phyloP scores from a whole-genome alignment of 345 rosid species.

The Geranium rotundifolium region DNA sequence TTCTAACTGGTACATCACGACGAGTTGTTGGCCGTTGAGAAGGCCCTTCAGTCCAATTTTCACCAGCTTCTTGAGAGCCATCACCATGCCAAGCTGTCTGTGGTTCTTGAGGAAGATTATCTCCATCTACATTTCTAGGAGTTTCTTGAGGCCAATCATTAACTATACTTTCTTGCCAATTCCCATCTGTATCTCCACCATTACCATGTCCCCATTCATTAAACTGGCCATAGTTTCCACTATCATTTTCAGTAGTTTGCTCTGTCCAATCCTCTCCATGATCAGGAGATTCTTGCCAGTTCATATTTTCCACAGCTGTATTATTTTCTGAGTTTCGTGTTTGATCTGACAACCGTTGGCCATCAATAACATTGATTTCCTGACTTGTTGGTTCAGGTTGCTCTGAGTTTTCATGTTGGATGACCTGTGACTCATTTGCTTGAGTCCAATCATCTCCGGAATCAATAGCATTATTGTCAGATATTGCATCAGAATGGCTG shows the following conservation, averaged over 20 bases:
- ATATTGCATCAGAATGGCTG: constrained; percentile 36
- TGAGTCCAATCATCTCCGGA: constrained; percentile 25
- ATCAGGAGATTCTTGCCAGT: constrained; percentile 43
- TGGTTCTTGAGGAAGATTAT: constrained; percentile 33
- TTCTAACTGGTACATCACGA: constrained; percentile 49
- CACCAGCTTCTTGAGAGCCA: constrained; percentile 41
- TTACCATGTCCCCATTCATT: constrained; percentile 36
- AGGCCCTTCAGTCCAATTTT: constrained; percentile 53
- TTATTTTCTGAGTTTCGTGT: constrained; percentile 26
- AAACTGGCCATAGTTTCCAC: constrained; percentile 26
- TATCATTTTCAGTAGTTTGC: constrained; percentile 28
- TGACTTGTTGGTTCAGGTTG: constrained; percentile 30
- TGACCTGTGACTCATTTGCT: constrained; percentile 26
- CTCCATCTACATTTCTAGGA: constrained; percentile 31
- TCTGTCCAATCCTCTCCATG: constrained; percentile 37
- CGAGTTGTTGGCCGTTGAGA: constrained; percentile 54
- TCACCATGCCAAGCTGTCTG: constrained; percentile 53
- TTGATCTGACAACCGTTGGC: constrained; percentile 22
- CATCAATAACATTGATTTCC: constrained; percentile 30
- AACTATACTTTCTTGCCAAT: constrained; percentile 42
- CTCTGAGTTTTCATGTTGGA: constrained; percentile 32
- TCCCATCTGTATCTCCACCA: constrained; percentile 42
- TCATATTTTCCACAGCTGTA: constrained; percentile 24
- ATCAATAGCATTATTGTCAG: constrained; percentile 30
- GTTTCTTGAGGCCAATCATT: constrained; percentile 45